Conservation (phyloP, 108 stramenopile genomes). For the Cylindrotheca fusiformis region DNA sequence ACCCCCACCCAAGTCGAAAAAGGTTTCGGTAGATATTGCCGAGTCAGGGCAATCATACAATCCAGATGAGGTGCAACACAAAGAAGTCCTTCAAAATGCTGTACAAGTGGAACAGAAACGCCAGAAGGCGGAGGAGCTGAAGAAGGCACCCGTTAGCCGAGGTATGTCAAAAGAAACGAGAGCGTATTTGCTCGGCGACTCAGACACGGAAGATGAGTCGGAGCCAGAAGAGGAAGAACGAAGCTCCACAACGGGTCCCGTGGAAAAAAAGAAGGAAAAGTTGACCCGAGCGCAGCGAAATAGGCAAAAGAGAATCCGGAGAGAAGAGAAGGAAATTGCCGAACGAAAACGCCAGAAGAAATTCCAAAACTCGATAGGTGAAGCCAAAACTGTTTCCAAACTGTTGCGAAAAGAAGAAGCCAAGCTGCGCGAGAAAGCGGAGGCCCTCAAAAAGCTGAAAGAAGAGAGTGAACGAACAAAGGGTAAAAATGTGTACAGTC, state of each 20-base stretch:
- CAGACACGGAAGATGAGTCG: slow-evolving; percentile 49
- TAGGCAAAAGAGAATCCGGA: slow-evolving; percentile 70
- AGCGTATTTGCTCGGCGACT: slow-evolving; percentile 47
- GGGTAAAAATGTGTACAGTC: slow-evolving; percentile 51
- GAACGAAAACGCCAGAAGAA: slow-evolving; percentile 51
- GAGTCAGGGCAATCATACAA: slow-evolving; percentile 80
- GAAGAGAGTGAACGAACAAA: slow-evolving; percentile 33
- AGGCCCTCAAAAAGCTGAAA: slow-evolving; percentile 14
- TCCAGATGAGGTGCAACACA: slow-evolving; percentile 70
- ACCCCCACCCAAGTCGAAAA: slow-evolving; percentile 15
- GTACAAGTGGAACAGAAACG: slow-evolving; percentile 72
- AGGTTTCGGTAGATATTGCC: slow-evolving; percentile 67
- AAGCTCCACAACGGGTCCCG: slow-evolving; percentile 3
- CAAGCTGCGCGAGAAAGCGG: slow-evolving; percentile 20
- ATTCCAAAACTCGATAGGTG: slow-evolving; percentile 50
- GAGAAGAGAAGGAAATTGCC: slow-evolving; percentile 41
- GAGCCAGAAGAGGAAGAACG: slow-evolving; percentile 22
- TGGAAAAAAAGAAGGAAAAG: slow-evolving; percentile 59
- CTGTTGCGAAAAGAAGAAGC: slow-evolving; percentile 23
- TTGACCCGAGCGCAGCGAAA: slow-evolving; percentile 82
- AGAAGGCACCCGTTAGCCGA: slow-evolving; percentile 42
- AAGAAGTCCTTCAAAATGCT: slow-evolving; percentile 65
- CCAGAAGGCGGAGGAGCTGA: slow-evolving; percentile 56
- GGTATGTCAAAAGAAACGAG: slow-evolving; percentile 74
- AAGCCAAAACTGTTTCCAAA: slow-evolving; percentile 48